Conservation (phyloP, 2,329 filamentous ascomycete genomes). For the Fusarium dlaminii region DNA sequence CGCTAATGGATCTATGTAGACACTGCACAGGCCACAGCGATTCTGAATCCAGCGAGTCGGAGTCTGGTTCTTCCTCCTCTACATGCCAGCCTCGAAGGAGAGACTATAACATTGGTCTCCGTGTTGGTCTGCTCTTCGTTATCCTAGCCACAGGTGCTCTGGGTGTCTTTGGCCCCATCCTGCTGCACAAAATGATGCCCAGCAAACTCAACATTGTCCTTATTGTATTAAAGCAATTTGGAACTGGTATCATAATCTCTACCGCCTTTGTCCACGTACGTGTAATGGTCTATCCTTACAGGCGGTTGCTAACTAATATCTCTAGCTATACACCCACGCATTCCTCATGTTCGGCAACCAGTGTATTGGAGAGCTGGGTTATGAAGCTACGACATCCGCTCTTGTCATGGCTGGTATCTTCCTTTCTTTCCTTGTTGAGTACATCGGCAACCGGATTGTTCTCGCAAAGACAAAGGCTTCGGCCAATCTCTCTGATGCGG, state of each 20-base stretch:
- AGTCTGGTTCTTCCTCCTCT: constrained; percentile 41
- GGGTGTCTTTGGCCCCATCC: constrained; percentile 74
- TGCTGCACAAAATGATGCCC: constrained; percentile 67
- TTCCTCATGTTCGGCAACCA: constrained; percentile 76
- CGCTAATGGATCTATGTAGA: constrained; percentile 43
- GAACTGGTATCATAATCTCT: constrained; percentile 76
- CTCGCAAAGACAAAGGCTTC: constrained; percentile 47
- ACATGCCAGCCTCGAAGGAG: constrained; percentile 58
- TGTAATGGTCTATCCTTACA: background rate
- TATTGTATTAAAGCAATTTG: constrained; percentile 76
- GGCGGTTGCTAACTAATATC: background rate
- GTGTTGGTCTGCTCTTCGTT: constrained; percentile 77
- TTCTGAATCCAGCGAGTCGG: constrained; percentile 18
- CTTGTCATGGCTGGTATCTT: constrained; percentile 80
- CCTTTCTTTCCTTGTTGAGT: constrained; percentile 77
- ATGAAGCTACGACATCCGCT: constrained; percentile 75
- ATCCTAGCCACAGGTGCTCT: constrained; percentile 74
- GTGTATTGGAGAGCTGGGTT: constrained; percentile 72
- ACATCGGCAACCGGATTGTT: constrained; percentile 68
- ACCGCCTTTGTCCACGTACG: constrained; percentile 75
- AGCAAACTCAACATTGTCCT: constrained; percentile 61
- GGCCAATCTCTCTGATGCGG: constrained; percentile 33
- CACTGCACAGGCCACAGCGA: constrained; percentile 67
- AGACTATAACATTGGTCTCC: constrained; percentile 73
- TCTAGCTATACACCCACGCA: constrained; percentile 77